Evolutionary conservation across 306 rosid species (phyloP), one percentile per base, ranked within the genome.

Genomic region (Fragaria nilgerrensis): DNA sequence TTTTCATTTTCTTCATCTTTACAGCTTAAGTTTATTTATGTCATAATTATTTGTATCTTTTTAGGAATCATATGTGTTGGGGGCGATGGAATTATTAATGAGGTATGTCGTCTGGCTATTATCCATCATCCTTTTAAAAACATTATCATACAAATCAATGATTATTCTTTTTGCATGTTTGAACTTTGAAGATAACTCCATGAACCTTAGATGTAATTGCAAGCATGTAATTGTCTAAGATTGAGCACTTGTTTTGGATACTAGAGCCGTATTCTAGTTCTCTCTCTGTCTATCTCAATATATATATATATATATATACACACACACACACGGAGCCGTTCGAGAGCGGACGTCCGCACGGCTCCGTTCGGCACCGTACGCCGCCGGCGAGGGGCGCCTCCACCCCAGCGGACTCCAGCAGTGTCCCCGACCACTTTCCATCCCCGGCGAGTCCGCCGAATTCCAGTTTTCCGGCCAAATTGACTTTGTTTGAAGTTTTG

Each of bases 51-150:
- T 85, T 84, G 74, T 85, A 70, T 41, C 34, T 55, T 55, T 79
- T 53, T 92, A 95, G 99, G 99, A 86, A 95, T 95, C 62, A 92
- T 95, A 77, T 95, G 99, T 79, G 97, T 95, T 37, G 99, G 99
- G 71, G 99, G 99, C 71, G 99, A 95, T 87, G 99, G 99, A 76
- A 91, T 95, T 79, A 95, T 95, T 79, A 95, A 95, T 81, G 99
- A 95, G 99, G 99, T 95, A 77, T 81, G 92, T 77, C 23, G n/a
- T 73, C 63, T 71, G 62, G 67, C 72, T 77, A 48, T 68, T 7
- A 55, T 22, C 4, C 29, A 56, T 56, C 12, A 55, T 56, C 22
- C 14, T 9, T 22, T 0, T 1, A 5, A 20, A n/a, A 55, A 56
- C 23, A 22, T 2, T 9, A 23, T 58, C 22, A 20, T 72, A 74